Conservation (phyloP, 1,139 yeast genomes). For the Debaryomyces singareniensis region DNA sequence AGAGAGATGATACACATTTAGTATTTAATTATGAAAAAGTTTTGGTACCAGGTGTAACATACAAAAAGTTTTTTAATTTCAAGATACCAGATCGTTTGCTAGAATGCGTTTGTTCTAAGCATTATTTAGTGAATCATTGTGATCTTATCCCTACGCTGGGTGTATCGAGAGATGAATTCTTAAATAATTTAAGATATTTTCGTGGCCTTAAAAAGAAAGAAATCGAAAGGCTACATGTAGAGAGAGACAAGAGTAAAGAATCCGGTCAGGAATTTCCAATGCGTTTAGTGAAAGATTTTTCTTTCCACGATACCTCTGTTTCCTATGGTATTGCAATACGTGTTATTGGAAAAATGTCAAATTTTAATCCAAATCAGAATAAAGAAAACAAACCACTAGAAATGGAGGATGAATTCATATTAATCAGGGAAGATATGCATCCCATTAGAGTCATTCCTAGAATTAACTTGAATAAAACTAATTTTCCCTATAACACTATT, state of each 20-base stretch:
- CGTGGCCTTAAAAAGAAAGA: too few relatives aligned
- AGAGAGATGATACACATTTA: slow-evolving; percentile 31
- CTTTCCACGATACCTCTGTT: slow-evolving; percentile 33
- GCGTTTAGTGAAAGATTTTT: too few relatives aligned
- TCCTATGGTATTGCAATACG: slow-evolving; percentile 37
- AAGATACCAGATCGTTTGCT: slow-evolving; percentile 35
- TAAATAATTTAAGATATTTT: too few relatives aligned
- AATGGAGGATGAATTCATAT: too few relatives aligned
- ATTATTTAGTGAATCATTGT: slow-evolving; percentile 28
- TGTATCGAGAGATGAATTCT: slow-evolving; percentile 14
- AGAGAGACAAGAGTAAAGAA: slow-evolving; percentile 1
- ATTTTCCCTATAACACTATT: too few relatives aligned
- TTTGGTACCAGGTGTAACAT: slow-evolving; percentile 34
- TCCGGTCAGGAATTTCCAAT: too few relatives aligned
- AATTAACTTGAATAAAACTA: too few relatives aligned
- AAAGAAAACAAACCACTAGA: slow-evolving; percentile 35
- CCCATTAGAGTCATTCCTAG: too few relatives aligned
- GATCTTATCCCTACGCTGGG: slow-evolving; percentile 38
- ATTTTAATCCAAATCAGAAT: slow-evolving; percentile 16
- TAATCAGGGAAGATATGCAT: too few relatives aligned
- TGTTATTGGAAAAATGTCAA: slow-evolving; percentile 37
- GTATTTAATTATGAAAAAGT: slow-evolving; percentile 32
- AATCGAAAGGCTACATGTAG: too few relatives aligned
- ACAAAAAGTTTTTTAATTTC: slow-evolving; percentile 39
- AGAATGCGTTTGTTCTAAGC: slow-evolving; percentile 38